These are phyloP conservation scores for Backusella morwellensis DNA, from an alignment of 192 early-diverging fungal species.

Conservation along the genomic window DNA sequence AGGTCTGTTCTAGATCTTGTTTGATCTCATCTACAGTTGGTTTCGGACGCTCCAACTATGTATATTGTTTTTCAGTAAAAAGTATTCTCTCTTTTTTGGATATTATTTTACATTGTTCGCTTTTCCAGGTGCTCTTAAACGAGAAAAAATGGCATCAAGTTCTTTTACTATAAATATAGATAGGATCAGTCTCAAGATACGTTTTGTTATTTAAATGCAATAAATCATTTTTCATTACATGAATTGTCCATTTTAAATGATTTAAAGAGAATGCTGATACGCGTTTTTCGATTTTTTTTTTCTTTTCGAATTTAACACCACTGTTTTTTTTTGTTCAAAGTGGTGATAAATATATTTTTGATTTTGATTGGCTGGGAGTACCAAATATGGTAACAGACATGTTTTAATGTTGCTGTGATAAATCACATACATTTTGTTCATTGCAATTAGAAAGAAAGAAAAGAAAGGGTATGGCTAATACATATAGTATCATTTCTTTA, in stretches of 20 bases:
- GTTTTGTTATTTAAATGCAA: neutral
- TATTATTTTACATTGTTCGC: neutral
- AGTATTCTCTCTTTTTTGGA: too few species aligned
- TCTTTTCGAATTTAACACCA: too few species aligned
- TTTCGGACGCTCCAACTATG: neutral
- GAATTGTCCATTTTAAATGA: conserved; percentile 1
- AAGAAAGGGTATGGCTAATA: too few species aligned
- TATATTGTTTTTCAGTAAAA: neutral
- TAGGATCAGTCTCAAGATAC: neutral
- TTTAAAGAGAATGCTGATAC: neutral
- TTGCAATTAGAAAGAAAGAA: too few species aligned
- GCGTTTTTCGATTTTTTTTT: neutral
- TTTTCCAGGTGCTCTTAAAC: neutral
- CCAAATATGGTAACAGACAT: too few species aligned
- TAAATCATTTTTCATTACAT: neutral
- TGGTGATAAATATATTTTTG: too few species aligned
- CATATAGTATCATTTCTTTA: too few species aligned
- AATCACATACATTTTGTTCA: too few species aligned
- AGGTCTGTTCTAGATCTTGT: conserved; percentile 50
- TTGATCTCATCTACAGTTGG: conserved; percentile 29
- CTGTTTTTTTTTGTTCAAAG: too few species aligned
- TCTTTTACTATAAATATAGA: neutral
- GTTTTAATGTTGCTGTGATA: too few species aligned
- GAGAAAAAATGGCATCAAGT: neutral
- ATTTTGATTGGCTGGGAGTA: too few species aligned